These are phyloP conservation scores for Backusella mclennaniae DNA, from an alignment of 192 early-diverging fungal genomes.

Conservation along the genomic window DNA sequence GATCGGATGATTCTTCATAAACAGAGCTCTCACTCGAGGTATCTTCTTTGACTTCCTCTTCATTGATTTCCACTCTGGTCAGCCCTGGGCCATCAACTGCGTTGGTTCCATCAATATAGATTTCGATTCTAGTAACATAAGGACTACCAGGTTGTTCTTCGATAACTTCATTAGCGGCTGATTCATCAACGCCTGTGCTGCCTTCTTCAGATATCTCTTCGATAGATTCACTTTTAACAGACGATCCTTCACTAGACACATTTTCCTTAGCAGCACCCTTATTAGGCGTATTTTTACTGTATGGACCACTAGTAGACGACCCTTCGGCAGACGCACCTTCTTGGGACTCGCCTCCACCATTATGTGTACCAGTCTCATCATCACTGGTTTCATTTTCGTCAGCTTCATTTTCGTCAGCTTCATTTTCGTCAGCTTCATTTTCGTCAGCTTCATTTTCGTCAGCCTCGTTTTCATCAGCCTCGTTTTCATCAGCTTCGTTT, in stretches of 20 bases:
- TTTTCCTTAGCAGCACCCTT: neutral
- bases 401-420: neutral
- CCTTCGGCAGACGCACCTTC: neutral
- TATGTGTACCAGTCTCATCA: conserved; percentile 6
- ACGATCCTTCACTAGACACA: neutral
- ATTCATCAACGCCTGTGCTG: neutral
- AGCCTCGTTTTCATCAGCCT: neutral
- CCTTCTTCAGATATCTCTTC: neutral
- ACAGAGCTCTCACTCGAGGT: neutral
- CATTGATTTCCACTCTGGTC: neutral
- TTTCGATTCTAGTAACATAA: neutral
- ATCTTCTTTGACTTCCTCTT: neutral
- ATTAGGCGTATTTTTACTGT: neutral
- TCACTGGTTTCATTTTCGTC: conserved; percentile 13
- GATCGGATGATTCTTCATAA: neutral
- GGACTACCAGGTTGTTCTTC: neutral
- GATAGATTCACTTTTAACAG: neutral
- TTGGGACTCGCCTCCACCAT: neutral
- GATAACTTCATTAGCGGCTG: neutral
- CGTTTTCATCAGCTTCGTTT: neutral
- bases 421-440: too few relatives aligned
- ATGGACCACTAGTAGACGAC: neutral
- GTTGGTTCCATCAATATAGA: neutral
- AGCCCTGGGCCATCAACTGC: neutral
- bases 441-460: neutral